Evolutionary conservation across 2,329 filamentous ascomycete species (phyloP).

Genomic region (Parascedosporium putredinis): DNA sequence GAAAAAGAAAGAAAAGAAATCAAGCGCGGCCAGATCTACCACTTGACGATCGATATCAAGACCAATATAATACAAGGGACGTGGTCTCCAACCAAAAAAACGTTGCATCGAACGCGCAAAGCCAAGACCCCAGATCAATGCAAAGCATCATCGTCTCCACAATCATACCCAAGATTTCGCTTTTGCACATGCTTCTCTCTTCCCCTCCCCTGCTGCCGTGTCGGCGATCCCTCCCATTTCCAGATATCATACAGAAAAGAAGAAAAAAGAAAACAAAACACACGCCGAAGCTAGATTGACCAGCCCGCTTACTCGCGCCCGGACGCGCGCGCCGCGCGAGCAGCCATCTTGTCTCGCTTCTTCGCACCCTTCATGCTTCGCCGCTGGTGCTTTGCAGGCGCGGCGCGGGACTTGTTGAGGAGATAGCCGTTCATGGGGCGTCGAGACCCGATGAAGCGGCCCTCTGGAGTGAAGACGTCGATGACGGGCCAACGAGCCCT

Average conservation of each 20-base stretch:
- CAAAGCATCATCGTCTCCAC: no score
- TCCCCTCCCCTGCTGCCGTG: no score
- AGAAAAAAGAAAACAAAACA: neutral
- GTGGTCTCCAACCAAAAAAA: no score
- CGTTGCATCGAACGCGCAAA: no score
- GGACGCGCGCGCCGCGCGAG: conserved; percentile 12
- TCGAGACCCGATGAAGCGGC: conserved; percentile 62
- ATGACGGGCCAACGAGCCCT: conserved; percentile 54
- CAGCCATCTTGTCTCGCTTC: conserved; percentile 36
- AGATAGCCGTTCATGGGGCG: conserved; percentile 63
- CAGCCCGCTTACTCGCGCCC: conserved; percentile 15
- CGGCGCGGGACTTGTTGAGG: conserved; percentile 38
- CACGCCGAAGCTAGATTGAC: neutral
- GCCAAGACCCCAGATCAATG: no score
- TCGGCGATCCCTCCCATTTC: no score
- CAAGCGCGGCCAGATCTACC: no score
- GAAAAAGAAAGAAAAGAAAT: no score
- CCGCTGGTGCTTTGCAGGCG: conserved; percentile 28
- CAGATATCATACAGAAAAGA: neutral
- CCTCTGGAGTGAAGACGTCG: conserved; percentile 77
- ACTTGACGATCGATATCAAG: no score
- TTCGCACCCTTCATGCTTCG: conserved; percentile 59
- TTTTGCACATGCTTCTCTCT: no score
- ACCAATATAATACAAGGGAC: no score
- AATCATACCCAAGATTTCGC: no score